A percentile compares a stretch with the other conserved stretches of the same genome.
phyloP scores from a whole-genome alignment of 1,139 yeast genomes.

The Suhomyces ambrosiae region DNA sequence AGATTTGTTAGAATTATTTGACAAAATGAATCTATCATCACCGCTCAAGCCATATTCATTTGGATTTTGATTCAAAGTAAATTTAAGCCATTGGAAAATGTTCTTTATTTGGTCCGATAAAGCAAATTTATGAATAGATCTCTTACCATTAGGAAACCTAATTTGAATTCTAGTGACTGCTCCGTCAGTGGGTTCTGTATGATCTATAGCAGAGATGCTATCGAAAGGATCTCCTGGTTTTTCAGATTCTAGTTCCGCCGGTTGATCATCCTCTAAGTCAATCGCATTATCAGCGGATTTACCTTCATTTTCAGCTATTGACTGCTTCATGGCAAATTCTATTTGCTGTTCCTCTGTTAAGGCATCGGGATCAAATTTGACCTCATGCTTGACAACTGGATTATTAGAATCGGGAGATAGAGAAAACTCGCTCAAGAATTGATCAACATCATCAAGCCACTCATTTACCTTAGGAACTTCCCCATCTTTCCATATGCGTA shows the following conservation, averaged over 20 bases:
- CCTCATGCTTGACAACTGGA: conserved; percentile 63
- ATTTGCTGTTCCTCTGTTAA: conserved; percentile 85
- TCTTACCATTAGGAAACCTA: conserved; percentile 81
- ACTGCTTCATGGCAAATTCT: conserved; percentile 73
- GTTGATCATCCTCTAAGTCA: conserved; percentile 23
- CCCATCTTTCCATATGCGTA: conserved; percentile 67
- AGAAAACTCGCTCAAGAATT: conserved; percentile 64
- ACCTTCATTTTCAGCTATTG: conserved; percentile 41
- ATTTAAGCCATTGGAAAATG: conserved; percentile 51
- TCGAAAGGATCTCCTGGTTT: conserved; percentile 35
- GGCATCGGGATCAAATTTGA: conserved; percentile 57
- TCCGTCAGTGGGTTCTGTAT: conserved; percentile 65
- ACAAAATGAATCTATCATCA: conserved; percentile 45
- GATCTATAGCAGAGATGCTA: conserved; percentile 48
- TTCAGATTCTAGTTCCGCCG: conserved; percentile 1
- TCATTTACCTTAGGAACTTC: conserved; percentile 55
- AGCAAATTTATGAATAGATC: conserved; percentile 74
- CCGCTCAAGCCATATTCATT: conserved; percentile 49
- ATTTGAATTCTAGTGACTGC: conserved; percentile 80
- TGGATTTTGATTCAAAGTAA: conserved; percentile 54
- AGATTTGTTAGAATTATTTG: conserved; percentile 67
- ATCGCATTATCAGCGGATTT: conserved; percentile 30
- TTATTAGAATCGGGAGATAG: conserved; percentile 66
- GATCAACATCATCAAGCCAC: conserved; percentile 64
- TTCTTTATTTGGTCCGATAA: conserved; percentile 43